Percentiles rank a stretch among this genome's conserved stretches.
These are phyloP conservation scores for Iodosphaeria phyllophila DNA, from an alignment of 2,329 filamentous ascomycete species.

Conservation along the genomic window DNA sequence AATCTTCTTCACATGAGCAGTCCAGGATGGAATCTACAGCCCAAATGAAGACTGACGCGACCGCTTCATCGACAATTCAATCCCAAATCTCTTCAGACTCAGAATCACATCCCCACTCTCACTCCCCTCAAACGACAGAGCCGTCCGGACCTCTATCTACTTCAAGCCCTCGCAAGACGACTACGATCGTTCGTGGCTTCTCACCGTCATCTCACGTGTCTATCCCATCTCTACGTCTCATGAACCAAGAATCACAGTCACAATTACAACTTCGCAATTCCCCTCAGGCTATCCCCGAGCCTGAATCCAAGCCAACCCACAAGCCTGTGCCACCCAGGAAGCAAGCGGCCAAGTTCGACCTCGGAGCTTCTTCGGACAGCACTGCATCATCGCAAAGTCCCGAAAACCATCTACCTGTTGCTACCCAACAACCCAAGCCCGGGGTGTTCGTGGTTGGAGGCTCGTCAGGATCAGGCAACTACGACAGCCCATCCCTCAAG, in stretches of 20 bases:
- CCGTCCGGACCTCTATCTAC: conserved; percentile 18
- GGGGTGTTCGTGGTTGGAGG: conserved; percentile 34
- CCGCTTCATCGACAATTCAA: conserved; percentile 1
- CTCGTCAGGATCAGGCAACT: conserved; percentile 50
- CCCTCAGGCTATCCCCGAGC: conserved; percentile 37
- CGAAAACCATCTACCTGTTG: conserved; percentile 17
- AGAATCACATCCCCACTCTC: too few species aligned
- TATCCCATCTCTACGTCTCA: conserved; percentile 23
- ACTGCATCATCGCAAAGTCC: conserved; percentile 49
- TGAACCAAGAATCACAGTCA: conserved; percentile 22
- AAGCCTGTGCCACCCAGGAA: conserved; percentile 54
- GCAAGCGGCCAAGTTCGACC: conserved; percentile 40
- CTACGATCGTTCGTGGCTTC: conserved; percentile 70
- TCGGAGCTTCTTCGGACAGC: conserved; percentile 65
- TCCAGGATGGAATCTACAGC: too few species aligned
- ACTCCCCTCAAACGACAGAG: too few species aligned
- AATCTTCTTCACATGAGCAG: too few species aligned
- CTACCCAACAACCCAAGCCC: conserved; percentile 15
- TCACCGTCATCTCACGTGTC: conserved; percentile 50
- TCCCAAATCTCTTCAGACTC: conserved; percentile 25
- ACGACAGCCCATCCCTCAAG: conserved; percentile 52
- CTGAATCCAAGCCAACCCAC: conserved; percentile 32
- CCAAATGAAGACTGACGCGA: conserved; percentile 18
- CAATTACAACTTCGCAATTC: too few species aligned
- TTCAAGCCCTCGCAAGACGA: conserved; percentile 19